Percentiles rank a stretch among this genome's conserved stretches.
Conservation (phyloP, 148 eudicot species). For the Dysphania ambrosioides region DNA sequence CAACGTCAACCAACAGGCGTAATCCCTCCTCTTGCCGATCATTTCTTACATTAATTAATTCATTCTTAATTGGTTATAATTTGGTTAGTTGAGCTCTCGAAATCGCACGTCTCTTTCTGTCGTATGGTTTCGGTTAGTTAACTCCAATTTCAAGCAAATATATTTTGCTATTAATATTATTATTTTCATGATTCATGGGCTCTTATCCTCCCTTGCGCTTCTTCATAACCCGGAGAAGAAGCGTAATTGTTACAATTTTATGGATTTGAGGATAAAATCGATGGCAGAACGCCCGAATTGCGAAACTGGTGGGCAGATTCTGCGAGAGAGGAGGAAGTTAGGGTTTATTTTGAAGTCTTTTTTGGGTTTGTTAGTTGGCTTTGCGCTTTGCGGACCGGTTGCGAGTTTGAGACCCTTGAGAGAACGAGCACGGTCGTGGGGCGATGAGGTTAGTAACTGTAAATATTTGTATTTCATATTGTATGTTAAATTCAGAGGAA, state of each 20-base stretch:
- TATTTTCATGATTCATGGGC: slow-evolving; percentile 29
- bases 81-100: slow-evolving; percentile 36
- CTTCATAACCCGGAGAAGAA: slow-evolving; percentile 7
- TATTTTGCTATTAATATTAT: too few species aligned
- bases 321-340: slow-evolving; percentile 20
- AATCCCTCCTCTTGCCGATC: slow-evolving; percentile 8
- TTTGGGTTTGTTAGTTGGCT: slow-evolving; percentile 32
- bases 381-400: slow-evolving; percentile 36
- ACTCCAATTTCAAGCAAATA: slow-evolving; percentile 38
- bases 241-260: slow-evolving; percentile 11
- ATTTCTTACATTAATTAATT: slow-evolving; percentile 14
- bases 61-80: not conserved
- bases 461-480: not conserved
- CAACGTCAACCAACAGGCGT: slow-evolving; percentile 22
- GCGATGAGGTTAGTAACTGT: slow-evolving; percentile 73
- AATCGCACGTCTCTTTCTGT: slow-evolving; percentile 34
- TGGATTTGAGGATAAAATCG: slow-evolving; percentile 11
- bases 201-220: slow-evolving; percentile 5
- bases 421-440: slow-evolving; percentile 66
- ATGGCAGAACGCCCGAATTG: slow-evolving; percentile 17
- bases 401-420: slow-evolving; percentile 68
- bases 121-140: slow-evolving; percentile 30
- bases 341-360: slow-evolving; percentile 37
- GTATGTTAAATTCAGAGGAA: not conserved
- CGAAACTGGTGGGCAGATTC: slow-evolving; percentile 19